phyloP scores from a whole-genome alignment of 2,329 filamentous ascomycete genomes.

The Trichoderma lentiforme region DNA sequence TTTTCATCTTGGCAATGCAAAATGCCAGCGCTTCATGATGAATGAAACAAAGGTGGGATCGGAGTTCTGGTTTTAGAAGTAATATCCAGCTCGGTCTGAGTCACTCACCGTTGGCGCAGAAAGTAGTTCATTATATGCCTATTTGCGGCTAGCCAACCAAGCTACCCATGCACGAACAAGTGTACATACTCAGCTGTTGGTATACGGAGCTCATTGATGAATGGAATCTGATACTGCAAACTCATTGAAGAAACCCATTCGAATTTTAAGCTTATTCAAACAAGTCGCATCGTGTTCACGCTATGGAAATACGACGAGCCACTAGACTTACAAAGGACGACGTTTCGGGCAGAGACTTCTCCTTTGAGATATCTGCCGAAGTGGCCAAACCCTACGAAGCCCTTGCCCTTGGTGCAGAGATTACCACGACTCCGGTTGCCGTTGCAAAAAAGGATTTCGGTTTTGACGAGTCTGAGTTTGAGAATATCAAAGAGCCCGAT shows the following conservation, averaged over 20 bases:
- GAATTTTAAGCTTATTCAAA: background rate
- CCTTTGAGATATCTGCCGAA: constrained; percentile 18
- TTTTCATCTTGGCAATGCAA: background rate
- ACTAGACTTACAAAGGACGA: constrained; percentile 10
- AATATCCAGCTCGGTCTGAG: background rate
- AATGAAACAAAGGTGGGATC: background rate
- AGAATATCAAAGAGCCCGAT: background rate
- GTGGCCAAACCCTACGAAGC: constrained; percentile 20
- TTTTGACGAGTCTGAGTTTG: constrained; percentile 12
- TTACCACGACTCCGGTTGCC: constrained; percentile 2
- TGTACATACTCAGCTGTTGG: background rate
- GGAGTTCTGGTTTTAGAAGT: background rate
- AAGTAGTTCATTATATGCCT: background rate
- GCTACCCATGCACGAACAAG: background rate
- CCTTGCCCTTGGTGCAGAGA: constrained; percentile 8
- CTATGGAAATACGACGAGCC: constrained; percentile 16
- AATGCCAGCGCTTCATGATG: background rate
- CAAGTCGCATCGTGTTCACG: background rate
- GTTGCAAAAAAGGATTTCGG: background rate
- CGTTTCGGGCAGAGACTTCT: constrained; percentile 19
- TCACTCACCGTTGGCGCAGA: background rate
- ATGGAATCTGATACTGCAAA: background rate
- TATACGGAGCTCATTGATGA: background rate
- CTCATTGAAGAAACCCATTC: background rate
- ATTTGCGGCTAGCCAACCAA: background rate